These are phyloP conservation scores for Sherardia arvensis DNA, from an alignment of 257 asterid genomes.

Conservation along the genomic window DNA sequence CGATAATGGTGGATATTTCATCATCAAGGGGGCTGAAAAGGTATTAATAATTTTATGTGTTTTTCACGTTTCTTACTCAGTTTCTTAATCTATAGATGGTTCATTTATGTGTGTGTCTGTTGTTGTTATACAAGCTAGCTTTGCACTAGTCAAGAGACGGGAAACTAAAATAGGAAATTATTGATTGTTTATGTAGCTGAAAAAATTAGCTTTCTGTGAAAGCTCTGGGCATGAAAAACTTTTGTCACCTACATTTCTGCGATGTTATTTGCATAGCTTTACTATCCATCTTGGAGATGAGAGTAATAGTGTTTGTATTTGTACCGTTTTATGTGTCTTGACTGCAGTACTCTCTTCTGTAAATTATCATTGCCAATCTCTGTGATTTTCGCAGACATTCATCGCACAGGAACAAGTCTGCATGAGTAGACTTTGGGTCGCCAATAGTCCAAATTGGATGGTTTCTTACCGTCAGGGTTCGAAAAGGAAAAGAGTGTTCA, in stretches of 20 bases:
- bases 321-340: not conserved
- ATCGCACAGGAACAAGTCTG: not conserved
- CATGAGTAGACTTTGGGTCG: not conserved
- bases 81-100: not conserved
- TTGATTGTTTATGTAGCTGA: conserved; percentile 53
- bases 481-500: conserved; percentile 47
- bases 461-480: not conserved
- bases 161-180: conserved; percentile 4
- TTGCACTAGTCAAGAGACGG: conserved; percentile 25
- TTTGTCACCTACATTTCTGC: too few species aligned
- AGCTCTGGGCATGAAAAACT: conserved; percentile 17
- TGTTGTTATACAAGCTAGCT: not conserved
- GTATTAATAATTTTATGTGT: conserved; percentile 24
- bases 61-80: not conserved
- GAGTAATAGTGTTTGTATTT: too few species aligned
- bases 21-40: conserved; percentile 97
- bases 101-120: not conserved
- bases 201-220: conserved; percentile 19
- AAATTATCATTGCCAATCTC: conserved; percentile 7
- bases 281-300: too few species aligned
- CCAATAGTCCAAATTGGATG: not conserved
- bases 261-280: too few species aligned
- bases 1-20: conserved; percentile 86
- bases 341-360: not conserved
- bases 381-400: not conserved